A percentile compares a stretch with the other conserved stretches of the same genome.
phyloP scores from a whole-genome alignment of 208 protist genomes.

The Lotmaria passim region DNA sequence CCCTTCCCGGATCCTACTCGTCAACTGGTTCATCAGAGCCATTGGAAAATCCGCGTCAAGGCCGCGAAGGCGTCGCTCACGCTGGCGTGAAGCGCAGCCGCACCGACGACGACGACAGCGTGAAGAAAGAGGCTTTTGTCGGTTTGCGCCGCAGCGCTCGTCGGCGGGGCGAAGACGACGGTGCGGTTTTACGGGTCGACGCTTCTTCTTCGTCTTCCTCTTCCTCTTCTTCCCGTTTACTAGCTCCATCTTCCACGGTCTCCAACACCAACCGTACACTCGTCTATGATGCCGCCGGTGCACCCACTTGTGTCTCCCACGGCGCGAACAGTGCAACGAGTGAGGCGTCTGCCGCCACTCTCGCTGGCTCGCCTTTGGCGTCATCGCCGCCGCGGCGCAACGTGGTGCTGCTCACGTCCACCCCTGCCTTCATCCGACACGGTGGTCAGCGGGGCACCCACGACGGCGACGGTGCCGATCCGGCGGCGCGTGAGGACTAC shows the following conservation, averaged over 20 bases:
- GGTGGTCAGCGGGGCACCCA: slow-evolving; percentile 6
- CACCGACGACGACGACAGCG: background rate
- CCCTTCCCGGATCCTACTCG: slow-evolving; percentile 1
- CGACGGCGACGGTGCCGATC: background rate
- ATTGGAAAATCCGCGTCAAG: background rate
- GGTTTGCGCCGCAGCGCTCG: background rate
- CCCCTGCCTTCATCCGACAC: slow-evolving; percentile 38
- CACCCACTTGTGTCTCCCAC: background rate
- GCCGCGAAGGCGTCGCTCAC: background rate
- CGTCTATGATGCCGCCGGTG: slow-evolving; percentile 7
- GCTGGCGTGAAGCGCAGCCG: slow-evolving; percentile 15
- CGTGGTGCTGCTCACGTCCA: slow-evolving; percentile 40
- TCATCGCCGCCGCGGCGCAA: slow-evolving; percentile 30
- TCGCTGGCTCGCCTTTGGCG: background rate
- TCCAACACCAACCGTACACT: slow-evolving; percentile 21
- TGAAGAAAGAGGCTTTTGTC: background rate
- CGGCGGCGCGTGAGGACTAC: background rate
- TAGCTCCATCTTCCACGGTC: background rate
- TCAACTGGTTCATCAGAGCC: background rate
- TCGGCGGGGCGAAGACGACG: background rate
- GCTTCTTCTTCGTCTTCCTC: background rate
- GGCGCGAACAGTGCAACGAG: background rate
- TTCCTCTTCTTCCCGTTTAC: no score
- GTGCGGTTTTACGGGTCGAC: background rate
- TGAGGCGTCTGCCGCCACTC: background rate